phyloP scores from a whole-genome alignment of 2,329 filamentous ascomycete genomes.

The Drechslerella coelobrocha region DNA sequence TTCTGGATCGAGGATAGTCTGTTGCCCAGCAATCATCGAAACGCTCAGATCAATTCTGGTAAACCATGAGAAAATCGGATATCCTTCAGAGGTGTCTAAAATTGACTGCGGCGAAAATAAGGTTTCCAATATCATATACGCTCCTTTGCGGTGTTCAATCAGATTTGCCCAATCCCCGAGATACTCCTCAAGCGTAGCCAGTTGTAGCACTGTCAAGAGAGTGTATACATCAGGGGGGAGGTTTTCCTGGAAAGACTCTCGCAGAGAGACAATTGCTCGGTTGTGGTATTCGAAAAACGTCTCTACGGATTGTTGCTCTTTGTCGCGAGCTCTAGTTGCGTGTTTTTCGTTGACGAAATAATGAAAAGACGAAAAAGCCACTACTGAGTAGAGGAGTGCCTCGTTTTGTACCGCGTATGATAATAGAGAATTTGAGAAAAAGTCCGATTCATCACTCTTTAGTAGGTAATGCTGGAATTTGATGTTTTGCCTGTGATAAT shows the following conservation, averaged over 20 bases:
- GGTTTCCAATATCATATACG: slow-evolving; percentile 77
- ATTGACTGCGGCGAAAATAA: slow-evolving; percentile 79
- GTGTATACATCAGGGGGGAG: slow-evolving; percentile 76
- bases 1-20: slow-evolving; percentile 73
- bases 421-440: slow-evolving; percentile 75
- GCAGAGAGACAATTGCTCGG: slow-evolving; percentile 78
- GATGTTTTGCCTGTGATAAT: slow-evolving; percentile 78
- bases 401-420: slow-evolving; percentile 77
- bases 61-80: slow-evolving; percentile 86
- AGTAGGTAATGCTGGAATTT: slow-evolving; percentile 83
- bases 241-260: slow-evolving; percentile 73
- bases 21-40: slow-evolving; percentile 79
- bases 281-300: slow-evolving; percentile 91
- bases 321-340: slow-evolving; percentile 64
- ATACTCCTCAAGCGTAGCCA: slow-evolving; percentile 96
- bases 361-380: slow-evolving; percentile 89
- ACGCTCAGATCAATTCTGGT: slow-evolving; percentile 84
- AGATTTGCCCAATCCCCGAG: slow-evolving; percentile 95
- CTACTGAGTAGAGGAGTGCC: slow-evolving; percentile 81
- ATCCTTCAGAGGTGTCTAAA: slow-evolving; percentile 72
- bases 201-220: slow-evolving; percentile 84
- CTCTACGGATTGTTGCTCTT: slow-evolving; percentile 61
- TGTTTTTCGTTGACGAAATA: slow-evolving; percentile 71
- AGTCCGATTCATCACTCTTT: slow-evolving; percentile 72
- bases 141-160: slow-evolving; percentile 89